Base-by-base conservation (phyloP, 225 moss, liverwort and hornwort species). In the Polytrichum commune region DNA sequence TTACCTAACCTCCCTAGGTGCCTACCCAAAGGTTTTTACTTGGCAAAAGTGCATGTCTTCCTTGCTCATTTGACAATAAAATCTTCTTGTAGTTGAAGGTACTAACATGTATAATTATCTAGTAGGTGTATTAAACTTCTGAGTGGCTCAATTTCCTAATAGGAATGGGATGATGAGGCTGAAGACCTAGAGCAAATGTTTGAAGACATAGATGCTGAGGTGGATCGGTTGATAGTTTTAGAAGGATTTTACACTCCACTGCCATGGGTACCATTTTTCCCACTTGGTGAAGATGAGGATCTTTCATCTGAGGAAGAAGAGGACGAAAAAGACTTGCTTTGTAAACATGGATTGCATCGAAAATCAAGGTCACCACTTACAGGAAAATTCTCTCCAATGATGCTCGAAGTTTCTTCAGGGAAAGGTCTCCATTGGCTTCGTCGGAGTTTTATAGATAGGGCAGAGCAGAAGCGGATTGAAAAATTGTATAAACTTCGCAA, bases 151-250 rank as follows among this genome's bases (percentile, higher is more conserved):
- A 46, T 13, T 46, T 46, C 13, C 0, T 16, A 46, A 7, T 7
- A 87, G 86, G 69, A 72, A 64, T 60, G 30, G 66, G 27, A 77
- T 13, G 62, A 75, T 74, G 88, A 86, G 18, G 69, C 82, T 65
- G 64, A 83, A 65, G 66, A 73, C 54, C 61, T 93, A 38, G 72
- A 88, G 66, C 93, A 91, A 61, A 82, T 93, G 6, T 70, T 93
- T 77, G 93, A 90, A 70, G 93, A 95, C 22, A 88, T 95, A 64
- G 95, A 95, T 80, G 82, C 82, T 8, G 93, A 95, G 78, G 79
- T 95, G 25, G 95, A 95, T 26, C 89, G 88, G 23, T 79, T 91
- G 8, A 62, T 93, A 56, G 65, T 95, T 13, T 33, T 91, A 0
- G 74, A 91, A 56, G 78, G 88, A 66, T 95, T 95, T 69, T 61